Conservation (phyloP, 1,284 basidiomycete species). For the Tilletia horrida region DNA sequence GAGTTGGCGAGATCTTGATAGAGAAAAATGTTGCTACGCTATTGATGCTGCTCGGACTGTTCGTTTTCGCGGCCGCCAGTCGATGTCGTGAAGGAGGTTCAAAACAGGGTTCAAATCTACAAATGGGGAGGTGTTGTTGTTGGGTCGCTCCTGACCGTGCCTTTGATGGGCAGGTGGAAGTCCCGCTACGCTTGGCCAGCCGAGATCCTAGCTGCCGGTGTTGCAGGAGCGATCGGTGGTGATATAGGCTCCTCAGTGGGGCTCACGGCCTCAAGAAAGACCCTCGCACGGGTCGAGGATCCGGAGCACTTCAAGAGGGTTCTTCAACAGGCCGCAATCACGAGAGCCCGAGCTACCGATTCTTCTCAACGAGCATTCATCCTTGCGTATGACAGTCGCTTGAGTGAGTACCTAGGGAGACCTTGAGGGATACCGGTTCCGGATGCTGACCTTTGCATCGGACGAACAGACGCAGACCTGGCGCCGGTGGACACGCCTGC, state of each 20-base stretch:
- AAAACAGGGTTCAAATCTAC: background rate
- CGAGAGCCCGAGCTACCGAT: no score
- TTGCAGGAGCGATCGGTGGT: background rate
- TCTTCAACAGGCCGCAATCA: background rate
- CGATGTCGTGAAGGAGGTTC: background rate
- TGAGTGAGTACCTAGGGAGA: no score
- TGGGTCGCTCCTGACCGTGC: background rate
- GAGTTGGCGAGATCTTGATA: no score
- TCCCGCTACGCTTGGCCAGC: background rate
- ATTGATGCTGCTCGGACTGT: no score
- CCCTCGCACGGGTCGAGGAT: background rate
- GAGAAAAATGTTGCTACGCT: no score
- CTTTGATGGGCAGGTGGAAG: background rate
- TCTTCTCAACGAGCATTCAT: no score
- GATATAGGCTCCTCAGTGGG: background rate
- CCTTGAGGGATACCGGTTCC: no score
- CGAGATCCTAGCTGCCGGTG: background rate
- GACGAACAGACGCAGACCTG: no score
- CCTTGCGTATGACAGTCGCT: no score
- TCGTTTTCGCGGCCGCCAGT: no score
- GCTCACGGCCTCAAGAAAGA: background rate
- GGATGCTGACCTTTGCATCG: no score
- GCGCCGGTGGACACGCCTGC: no score
- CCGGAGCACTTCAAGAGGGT: conserved; percentile 5
- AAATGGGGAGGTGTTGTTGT: background rate